A percentile compares a stretch with the other conserved stretches of the same genome.
phyloP scores from a whole-genome alignment of 1,284 basidiomycete species.

The Anthracocystis setariae region DNA sequence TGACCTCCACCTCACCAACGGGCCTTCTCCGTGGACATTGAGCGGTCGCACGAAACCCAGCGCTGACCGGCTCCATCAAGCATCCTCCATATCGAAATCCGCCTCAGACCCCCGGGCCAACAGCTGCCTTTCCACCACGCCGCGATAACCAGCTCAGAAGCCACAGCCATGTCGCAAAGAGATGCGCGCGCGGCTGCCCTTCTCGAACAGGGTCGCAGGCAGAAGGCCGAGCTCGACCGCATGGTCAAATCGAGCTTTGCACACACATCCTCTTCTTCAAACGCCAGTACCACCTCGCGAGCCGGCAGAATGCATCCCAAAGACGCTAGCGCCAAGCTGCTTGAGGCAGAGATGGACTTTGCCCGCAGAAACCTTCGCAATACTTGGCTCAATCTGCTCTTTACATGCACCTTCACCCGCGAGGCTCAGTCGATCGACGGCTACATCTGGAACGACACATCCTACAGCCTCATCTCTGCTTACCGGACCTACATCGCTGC shows the following conservation, averaged over 20 bases:
- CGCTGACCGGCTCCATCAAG: neutral
- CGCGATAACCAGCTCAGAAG: constrained; percentile 20
- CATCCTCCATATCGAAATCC: neutral
- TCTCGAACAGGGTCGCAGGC: constrained; percentile 42
- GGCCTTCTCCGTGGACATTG: constrained; percentile 18
- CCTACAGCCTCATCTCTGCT: constrained; percentile 55
- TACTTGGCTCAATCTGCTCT: constrained; percentile 62
- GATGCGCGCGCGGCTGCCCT: constrained; percentile 41
- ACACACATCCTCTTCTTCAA: constrained; percentile 19
- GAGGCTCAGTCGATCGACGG: constrained; percentile 53
- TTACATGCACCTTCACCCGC: constrained; percentile 58
- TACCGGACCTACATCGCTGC: constrained; percentile 51
- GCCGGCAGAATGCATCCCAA: constrained; percentile 30
- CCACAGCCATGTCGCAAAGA: constrained; percentile 32
- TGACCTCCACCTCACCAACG: constrained; percentile 17
- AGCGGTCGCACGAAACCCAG: constrained; percentile 6
- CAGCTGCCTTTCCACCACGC: neutral
- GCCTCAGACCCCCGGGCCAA: too few relatives aligned
- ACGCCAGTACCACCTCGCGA: constrained; percentile 24
- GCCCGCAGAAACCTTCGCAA: constrained; percentile 59
- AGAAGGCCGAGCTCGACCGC: constrained; percentile 49
- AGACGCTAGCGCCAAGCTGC: constrained; percentile 30
- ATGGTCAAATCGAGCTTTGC: constrained; percentile 43
- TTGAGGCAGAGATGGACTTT: constrained; percentile 51
- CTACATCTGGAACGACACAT: constrained; percentile 62